Evolutionary conservation across 495 filamentous ascomycete genomes (phyloP).

Genomic region (Trichocladium antarcticum): DNA sequence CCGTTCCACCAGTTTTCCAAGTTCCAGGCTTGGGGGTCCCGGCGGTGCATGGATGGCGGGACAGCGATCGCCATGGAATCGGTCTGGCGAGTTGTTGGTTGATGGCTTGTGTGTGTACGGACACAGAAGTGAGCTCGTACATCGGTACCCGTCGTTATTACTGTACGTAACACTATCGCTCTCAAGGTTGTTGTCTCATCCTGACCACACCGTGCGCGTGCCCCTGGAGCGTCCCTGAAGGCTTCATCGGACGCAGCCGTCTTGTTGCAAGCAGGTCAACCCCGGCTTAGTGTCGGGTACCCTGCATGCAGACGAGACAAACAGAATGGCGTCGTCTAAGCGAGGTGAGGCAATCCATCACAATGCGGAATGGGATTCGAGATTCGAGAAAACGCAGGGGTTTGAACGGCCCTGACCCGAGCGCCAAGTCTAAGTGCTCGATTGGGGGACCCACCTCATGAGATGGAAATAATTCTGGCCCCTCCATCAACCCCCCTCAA

Average conservation of each 20-base stretch:
- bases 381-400: background rate
- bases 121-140: no score
- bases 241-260: no score
- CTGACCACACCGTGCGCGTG: no score
- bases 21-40: background rate
- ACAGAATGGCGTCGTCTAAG: background rate
- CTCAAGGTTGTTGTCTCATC: no score
- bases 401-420: background rate
- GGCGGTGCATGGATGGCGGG: background rate
- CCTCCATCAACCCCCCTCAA: slow-evolving; percentile 8
- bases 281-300: background rate
- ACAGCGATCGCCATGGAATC: slow-evolving; percentile 4
- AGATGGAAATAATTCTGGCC: slow-evolving; percentile 11
- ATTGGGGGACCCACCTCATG: slow-evolving; percentile 2
- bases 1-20: background rate
- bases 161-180: no score
- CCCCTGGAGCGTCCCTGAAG: background rate
- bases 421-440: background rate
- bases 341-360: slow-evolving; percentile 1
- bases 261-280: background rate
- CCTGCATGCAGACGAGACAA: slow-evolving; percentile 3
- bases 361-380: background rate
- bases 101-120: no score
- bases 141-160: no score
- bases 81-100: no score